A percentile compares a stretch with the other conserved stretches of the same genome.
Evolutionary conservation across 2,329 filamentous ascomycete species (phyloP).

Genomic region (Plenodomus lindquistii): DNA sequence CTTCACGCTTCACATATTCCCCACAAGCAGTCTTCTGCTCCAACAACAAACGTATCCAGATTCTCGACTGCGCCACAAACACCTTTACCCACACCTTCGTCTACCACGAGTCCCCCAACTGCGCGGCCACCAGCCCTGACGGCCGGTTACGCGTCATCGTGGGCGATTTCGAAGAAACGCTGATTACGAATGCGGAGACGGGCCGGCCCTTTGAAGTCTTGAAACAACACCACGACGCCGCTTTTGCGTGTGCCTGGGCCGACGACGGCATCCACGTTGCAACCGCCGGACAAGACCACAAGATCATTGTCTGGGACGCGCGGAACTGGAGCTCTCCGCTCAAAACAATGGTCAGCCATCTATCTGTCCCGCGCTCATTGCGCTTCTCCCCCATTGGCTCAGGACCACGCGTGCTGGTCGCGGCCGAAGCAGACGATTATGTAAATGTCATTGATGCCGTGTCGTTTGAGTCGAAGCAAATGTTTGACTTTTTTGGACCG

Average conservation of each 20-base stretch:
- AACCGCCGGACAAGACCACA: slow-evolving; percentile 76
- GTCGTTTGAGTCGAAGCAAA: slow-evolving; percentile 68
- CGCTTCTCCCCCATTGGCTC: slow-evolving; percentile 73
- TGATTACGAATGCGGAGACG: slow-evolving; percentile 71
- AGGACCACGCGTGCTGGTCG: slow-evolving; percentile 68
- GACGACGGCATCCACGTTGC: slow-evolving; percentile 76
- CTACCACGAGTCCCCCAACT: slow-evolving; percentile 70
- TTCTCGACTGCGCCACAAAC: slow-evolving; percentile 61
- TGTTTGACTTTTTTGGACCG: slow-evolving; percentile 74
- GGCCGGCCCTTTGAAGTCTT: slow-evolving; percentile 62
- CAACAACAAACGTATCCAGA: slow-evolving; percentile 59
- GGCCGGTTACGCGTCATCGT: slow-evolving; percentile 72
- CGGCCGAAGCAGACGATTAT: slow-evolving; percentile 76
- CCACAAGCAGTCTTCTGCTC: slow-evolving; percentile 60
- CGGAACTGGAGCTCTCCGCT: slow-evolving; percentile 65
- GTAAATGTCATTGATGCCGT: slow-evolving; percentile 71
- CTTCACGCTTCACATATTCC: slow-evolving; percentile 51
- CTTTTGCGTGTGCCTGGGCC: slow-evolving; percentile 80
- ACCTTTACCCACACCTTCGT: slow-evolving; percentile 59
- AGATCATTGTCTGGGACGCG: slow-evolving; percentile 76
- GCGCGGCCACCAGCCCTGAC: slow-evolving; percentile 72
- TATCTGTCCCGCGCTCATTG: slow-evolving; percentile 70
- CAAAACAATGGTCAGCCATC: slow-evolving; percentile 63
- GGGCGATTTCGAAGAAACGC: slow-evolving; percentile 67
- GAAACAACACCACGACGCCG: slow-evolving; percentile 68